These are phyloP conservation scores for Cladosporium colombiae DNA, from an alignment of 2,329 filamentous ascomycete genomes.

Conservation along the genomic window DNA sequence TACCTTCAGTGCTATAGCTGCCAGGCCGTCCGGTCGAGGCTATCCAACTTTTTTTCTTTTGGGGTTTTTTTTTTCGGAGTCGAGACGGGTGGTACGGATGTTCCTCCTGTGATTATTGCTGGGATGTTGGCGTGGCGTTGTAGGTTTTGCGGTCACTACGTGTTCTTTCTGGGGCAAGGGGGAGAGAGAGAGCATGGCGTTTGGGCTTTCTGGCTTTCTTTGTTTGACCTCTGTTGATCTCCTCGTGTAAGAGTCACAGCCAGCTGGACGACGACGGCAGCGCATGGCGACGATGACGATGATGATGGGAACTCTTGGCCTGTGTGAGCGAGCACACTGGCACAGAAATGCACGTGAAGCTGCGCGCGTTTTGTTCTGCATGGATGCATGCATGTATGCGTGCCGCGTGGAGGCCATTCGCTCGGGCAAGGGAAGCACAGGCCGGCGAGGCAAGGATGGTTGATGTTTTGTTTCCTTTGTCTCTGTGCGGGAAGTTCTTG, in stretches of 20 bases:
- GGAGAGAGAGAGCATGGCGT: too few relatives aligned
- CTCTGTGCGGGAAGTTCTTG: background rate
- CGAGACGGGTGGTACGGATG: background rate
- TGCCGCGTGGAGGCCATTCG: slow-evolving; percentile 3
- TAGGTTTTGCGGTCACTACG: too few relatives aligned
- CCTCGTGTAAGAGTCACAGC: background rate
- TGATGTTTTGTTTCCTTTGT: background rate
- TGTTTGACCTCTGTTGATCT: background rate
- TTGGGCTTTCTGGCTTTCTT: background rate
- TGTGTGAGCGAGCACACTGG: background rate
- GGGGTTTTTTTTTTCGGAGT: background rate
- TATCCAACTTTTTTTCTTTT: background rate
- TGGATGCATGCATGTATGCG: slow-evolving; percentile 3
- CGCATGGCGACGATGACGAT: slow-evolving; percentile 1
- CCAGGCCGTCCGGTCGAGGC: background rate
- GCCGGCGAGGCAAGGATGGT: background rate
- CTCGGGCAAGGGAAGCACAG: background rate
- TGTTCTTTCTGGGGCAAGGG: background rate
- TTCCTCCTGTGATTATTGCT: background rate
- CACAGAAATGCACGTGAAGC: background rate
- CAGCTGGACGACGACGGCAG: background rate
- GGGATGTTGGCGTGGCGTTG: background rate
- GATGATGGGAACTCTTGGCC: background rate
- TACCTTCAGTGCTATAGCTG: background rate
- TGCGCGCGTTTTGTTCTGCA: background rate